Evolutionary conservation across 805 yeast species (phyloP), one percentile per base, ranked within the genome.

Genomic region (Wickerhamiella australiensis): DNA sequence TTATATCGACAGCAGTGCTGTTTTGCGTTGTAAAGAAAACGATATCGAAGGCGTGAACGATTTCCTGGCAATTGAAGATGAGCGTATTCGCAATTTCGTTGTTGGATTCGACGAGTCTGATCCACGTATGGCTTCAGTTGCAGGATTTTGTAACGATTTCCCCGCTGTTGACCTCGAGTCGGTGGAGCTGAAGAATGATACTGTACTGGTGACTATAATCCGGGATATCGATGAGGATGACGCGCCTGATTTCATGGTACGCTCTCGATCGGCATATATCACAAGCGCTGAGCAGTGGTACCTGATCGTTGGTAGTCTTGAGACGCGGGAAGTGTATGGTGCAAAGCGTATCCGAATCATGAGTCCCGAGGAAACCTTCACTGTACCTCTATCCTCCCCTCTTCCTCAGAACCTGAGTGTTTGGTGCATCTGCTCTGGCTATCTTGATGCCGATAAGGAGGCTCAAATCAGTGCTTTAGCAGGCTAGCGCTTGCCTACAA

Each of bases 401-500:
- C 33, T 3, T 23, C 61, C 68, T 4, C 83, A 80, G 50, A 61
- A 71, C 15, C 64, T 88, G 22, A 75, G 79, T 0, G 67, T 86
- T 1, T 88, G 94, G 94, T 79, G 90, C 59, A 76, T 88, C 61
- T 83, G 96, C 66, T 96, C 88, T 59, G 80, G 94, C 0, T 90
- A 88, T 58, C 59, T 85, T n/a, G 97, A 88, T 61, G 94, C 87
- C 2, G 98, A 90, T 61, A 85, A 84, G 62, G 95, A 90, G 38
- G 11, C 9, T 5, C 9, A 33, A 15, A 4, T 15, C 15, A 6
- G n/a, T n/a, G 38, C 20, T 33, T 4, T n/a, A n/a, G n/a, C n/a
- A n/a, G n/a, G n/a, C n/a, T n/a, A n/a, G n/a, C n/a, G n/a, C n/a
- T n/a, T n/a, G n/a, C n/a, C n/a, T n/a, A n/a, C n/a, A n/a, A n/a